Conservation (phyloP, 2,329 filamentous ascomycete species). For the Calonectria honghensis region DNA sequence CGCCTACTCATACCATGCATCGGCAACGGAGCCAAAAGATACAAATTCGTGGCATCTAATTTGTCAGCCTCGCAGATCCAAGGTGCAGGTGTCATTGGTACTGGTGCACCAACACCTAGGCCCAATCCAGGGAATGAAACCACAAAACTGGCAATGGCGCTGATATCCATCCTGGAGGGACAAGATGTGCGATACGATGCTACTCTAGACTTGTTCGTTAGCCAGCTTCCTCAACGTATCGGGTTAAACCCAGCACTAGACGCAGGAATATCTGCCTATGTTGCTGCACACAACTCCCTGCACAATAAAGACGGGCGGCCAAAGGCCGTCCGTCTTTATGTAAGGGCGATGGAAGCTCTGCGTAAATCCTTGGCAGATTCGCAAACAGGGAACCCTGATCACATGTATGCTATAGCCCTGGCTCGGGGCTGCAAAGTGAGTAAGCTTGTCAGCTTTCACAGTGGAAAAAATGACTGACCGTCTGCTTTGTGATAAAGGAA, state of each 20-base stretch:
- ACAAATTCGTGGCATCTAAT: background rate
- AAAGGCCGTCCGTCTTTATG: background rate
- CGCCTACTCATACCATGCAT: background rate
- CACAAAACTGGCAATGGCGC: background rate
- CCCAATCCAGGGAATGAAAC: background rate
- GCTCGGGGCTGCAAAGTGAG: background rate
- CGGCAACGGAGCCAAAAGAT: background rate
- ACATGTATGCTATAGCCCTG: slow-evolving; percentile 1
- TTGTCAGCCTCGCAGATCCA: background rate
- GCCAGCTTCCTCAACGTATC: background rate
- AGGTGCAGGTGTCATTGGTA: background rate
- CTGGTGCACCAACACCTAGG: background rate
- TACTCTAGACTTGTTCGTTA: slow-evolving; percentile 2
- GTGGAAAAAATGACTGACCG: background rate
- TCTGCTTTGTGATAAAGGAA: background rate
- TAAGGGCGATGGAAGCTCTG: background rate
- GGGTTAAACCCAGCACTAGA: slow-evolving; percentile 3
- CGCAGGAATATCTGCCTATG: background rate
- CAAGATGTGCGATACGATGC: background rate
- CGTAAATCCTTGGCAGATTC: background rate
- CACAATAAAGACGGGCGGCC: background rate
- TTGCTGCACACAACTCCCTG: background rate
- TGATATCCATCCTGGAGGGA: background rate
- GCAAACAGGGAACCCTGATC: background rate
- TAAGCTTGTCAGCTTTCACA: background rate